Evolutionary conservation across 345 rosid species (phyloP).

Genomic region (Eucalyptus curtisii): DNA sequence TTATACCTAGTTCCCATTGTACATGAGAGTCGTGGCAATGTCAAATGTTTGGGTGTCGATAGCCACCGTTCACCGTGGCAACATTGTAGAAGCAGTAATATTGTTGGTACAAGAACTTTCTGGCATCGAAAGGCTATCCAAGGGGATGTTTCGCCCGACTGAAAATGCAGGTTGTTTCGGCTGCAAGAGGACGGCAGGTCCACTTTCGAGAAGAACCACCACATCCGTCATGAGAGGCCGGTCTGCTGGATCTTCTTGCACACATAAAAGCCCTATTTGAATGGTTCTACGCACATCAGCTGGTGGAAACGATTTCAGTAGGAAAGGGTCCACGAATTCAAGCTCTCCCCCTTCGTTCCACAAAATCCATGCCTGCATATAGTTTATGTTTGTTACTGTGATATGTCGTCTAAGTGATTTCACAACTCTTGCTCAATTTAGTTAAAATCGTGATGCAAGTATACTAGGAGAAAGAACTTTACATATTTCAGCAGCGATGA

Average conservation of each 20-base stretch:
- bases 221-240: slow-evolving; percentile 41
- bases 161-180: slow-evolving; percentile 15
- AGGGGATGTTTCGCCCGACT: background rate
- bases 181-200: background rate
- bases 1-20: background rate
- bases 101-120: background rate
- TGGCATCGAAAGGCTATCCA: background rate
- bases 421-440: background rate
- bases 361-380: slow-evolving; percentile 24
- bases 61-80: background rate
- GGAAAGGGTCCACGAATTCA: slow-evolving; percentile 17
- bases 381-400: background rate
- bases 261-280: slow-evolving; percentile 35
- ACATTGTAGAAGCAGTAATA: background rate
- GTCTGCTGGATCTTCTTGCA: background rate
- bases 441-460: background rate
- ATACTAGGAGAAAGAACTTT: background rate
- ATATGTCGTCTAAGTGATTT: background rate
- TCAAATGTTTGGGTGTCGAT: background rate
- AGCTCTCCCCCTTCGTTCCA: slow-evolving; percentile 30
- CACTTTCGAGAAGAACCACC: slow-evolving; percentile 19
- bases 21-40: background rate
- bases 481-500: background rate
- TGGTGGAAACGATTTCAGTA: slow-evolving; percentile 1
- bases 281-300: slow-evolving; percentile 23